phyloP scores from a whole-genome alignment of 768 basidiomycete species.

The Amanita muscaria region DNA sequence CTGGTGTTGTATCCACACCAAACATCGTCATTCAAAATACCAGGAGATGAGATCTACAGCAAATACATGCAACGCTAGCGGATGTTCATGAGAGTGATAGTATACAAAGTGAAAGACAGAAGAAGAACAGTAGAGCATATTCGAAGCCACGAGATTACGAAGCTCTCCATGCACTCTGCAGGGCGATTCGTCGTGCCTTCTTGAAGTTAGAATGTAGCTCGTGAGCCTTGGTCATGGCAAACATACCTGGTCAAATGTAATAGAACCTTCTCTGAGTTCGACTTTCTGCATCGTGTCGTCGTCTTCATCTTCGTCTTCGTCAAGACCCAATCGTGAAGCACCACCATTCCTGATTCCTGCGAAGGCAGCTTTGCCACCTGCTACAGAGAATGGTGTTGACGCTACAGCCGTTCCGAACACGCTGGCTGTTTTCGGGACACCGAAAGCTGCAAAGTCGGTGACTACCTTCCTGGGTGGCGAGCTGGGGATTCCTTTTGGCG shows the following conservation, averaged over 20 bases:
- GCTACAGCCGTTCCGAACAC: constrained; percentile 82
- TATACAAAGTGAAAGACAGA: constrained; percentile 12
- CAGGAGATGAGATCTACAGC: constrained; percentile 12
- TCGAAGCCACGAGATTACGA: constrained; percentile 35
- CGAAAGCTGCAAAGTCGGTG: constrained; percentile 81
- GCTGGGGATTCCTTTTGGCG: constrained; percentile 26
- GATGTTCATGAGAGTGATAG: constrained; percentile 8
- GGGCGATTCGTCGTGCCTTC: constrained; percentile 74
- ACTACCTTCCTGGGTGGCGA: constrained; percentile 85
- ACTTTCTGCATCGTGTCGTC: constrained; percentile 61
- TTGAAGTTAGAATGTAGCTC: constrained; percentile 4
- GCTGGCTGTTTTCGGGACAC: constrained; percentile 62
- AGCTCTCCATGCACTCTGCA: constrained; percentile 84
- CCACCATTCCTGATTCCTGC: constrained; percentile 55
- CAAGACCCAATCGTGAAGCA: constrained; percentile 27
- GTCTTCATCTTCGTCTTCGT: constrained; percentile 71
- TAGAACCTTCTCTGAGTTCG: constrained; percentile 73
- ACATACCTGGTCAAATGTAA: constrained; percentile 86
- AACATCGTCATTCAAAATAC: constrained; percentile 4
- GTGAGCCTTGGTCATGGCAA: not conserved
- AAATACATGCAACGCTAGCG: not conserved
- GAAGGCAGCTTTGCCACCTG: constrained; percentile 78
- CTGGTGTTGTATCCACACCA: not conserved
- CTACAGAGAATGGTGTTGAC: constrained; percentile 70
- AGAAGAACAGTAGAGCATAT: not conserved